Evolutionary conservation across 768 basidiomycete genomes (phyloP).

Genomic region (Omphalotus guepiniiformis): DNA sequence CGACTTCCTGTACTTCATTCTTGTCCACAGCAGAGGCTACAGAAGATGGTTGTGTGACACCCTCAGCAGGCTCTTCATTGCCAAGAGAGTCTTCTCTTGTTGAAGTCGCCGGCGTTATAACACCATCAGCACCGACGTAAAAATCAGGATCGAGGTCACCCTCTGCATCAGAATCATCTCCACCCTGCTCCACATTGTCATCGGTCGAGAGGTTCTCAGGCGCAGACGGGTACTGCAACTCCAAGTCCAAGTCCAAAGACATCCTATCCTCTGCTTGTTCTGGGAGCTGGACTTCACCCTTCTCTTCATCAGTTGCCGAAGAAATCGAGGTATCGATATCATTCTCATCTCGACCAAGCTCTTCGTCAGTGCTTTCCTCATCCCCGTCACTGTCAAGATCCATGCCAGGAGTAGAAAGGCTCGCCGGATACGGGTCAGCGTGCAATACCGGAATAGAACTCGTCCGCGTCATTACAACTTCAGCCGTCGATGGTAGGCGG

Average conservation of each 20-base stretch:
- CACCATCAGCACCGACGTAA: conserved; percentile 8
- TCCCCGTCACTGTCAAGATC: conserved; percentile 12
- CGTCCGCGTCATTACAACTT: conserved; percentile 16
- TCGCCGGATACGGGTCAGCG: conserved; percentile 43
- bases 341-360: conserved; percentile 2
- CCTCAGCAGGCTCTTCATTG: conserved; percentile 5
- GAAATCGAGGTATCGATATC: not conserved
- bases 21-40: not conserved
- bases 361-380: not conserved
- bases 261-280: conserved; percentile 8
- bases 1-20: too few species aligned
- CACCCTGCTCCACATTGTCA: not conserved
- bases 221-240: conserved; percentile 20
- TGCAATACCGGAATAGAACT: conserved; percentile 26
- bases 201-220: not conserved
- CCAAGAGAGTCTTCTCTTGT: not conserved
- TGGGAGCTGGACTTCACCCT: conserved; percentile 2
- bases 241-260: conserved; percentile 11
- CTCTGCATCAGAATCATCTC: conserved; percentile 30
- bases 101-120: conserved; percentile 3
- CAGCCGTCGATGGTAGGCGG: not conserved
- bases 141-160: conserved; percentile 34
- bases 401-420: conserved; percentile 38
- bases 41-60: not conserved
- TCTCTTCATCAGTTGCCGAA: conserved; percentile 11